Percentiles rank a stretch among this genome's conserved stretches.
These are phyloP conservation scores for Alternaria novae-zelandiae DNA, from an alignment of 2,329 filamentous ascomycete genomes.

Conservation along the genomic window DNA sequence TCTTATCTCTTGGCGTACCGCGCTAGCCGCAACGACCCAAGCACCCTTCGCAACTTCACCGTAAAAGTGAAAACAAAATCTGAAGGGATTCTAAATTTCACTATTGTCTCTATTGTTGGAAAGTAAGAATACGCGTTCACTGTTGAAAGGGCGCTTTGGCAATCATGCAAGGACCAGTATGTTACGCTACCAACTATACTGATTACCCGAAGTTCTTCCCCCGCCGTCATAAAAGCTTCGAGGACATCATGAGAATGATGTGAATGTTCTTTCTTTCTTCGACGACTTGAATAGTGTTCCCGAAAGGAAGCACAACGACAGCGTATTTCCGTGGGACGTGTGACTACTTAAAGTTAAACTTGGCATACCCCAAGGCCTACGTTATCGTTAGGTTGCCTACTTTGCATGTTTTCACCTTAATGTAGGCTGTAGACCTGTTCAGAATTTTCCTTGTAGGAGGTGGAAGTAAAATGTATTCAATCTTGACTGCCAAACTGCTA, in stretches of 20 bases:
- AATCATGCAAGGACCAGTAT: neutral
- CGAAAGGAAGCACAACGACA: neutral
- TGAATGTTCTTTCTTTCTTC: neutral
- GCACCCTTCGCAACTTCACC: neutral
- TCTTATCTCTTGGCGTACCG: slow-evolving; percentile 40
- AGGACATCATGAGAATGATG: neutral
- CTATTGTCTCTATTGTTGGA: neutral
- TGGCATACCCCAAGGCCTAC: neutral
- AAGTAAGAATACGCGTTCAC: neutral
- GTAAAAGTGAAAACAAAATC: neutral
- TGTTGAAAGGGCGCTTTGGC: neutral
- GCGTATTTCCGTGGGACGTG: neutral
- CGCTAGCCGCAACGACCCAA: slow-evolving; percentile 1
- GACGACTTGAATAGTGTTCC: neutral
- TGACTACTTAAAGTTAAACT: neutral
- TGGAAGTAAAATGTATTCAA: slow-evolving; percentile 3
- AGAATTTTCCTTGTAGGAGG: neutral
- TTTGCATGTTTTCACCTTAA: neutral
- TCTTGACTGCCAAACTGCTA: slow-evolving; percentile 11
- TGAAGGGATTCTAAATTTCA: neutral
- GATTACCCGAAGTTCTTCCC: neutral
- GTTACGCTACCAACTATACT: neutral
- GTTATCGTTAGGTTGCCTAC: neutral
- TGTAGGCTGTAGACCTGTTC: neutral
- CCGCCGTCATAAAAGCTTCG: neutral